Evolutionary conservation across 306 rosid genomes (phyloP).

Genomic region (Vigna angularis): DNA sequence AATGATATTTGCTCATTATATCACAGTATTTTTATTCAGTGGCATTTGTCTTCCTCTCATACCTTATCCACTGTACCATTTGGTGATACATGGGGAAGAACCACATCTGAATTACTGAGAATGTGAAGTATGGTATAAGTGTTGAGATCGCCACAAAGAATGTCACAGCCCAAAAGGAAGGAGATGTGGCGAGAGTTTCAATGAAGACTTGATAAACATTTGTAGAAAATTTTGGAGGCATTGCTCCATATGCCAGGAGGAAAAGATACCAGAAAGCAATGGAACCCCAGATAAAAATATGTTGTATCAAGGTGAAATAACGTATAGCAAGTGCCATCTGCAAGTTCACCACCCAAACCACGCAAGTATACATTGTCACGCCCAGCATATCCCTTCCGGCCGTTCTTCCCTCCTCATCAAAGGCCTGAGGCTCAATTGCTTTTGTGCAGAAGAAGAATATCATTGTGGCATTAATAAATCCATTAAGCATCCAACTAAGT

Average conservation of each 20-base stretch:
- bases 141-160: constrained; percentile 66
- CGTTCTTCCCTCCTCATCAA: constrained; percentile 69
- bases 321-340: constrained; percentile 81
- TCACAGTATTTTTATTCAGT: constrained; percentile 52
- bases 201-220: constrained; percentile 73
- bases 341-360: constrained; percentile 89
- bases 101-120: constrained; percentile 69
- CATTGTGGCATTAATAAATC: constrained; percentile 61
- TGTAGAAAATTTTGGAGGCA: constrained; percentile 64
- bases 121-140: constrained; percentile 70
- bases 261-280: constrained; percentile 78
- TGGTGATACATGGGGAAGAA: constrained; percentile 91
- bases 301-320: constrained; percentile 89
- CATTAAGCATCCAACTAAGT: constrained; percentile 88
- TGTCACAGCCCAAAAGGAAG: constrained; percentile 76
- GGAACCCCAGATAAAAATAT: constrained; percentile 88
- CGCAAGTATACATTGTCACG: constrained; percentile 78
- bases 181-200: constrained; percentile 76
- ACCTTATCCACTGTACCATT: constrained; percentile 77
- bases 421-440: constrained; percentile 68
- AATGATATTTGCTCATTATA: constrained; percentile 52
- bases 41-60: constrained; percentile 54
- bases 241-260: constrained; percentile 71
- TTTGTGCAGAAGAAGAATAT: constrained; percentile 80
- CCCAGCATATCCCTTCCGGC: constrained; percentile 83